Conservation (phyloP, 148 eudicot genomes). For the Diospyros lotus region DNA sequence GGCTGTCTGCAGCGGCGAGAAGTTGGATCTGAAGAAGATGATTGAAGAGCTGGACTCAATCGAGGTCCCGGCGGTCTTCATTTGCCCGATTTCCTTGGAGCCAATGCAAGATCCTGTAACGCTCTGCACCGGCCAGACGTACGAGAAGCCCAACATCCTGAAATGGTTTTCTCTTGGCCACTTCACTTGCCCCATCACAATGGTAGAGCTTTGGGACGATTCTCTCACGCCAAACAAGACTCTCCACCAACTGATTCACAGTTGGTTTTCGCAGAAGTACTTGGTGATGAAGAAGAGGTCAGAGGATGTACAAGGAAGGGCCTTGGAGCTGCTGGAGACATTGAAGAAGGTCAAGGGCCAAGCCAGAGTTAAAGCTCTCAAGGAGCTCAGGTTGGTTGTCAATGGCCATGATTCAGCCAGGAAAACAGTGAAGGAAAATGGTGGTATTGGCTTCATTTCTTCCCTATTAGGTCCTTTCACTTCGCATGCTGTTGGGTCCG, state of each 20-base stretch:
- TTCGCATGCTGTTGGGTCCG: constrained; percentile 78
- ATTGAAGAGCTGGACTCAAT: constrained; percentile 52
- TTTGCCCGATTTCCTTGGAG: constrained; percentile 84
- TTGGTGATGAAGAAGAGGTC: constrained; percentile 74
- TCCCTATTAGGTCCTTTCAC: constrained; percentile 78
- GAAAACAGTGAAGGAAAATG: constrained; percentile 62
- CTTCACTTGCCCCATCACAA: constrained; percentile 80
- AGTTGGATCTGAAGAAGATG: constrained; percentile 81
- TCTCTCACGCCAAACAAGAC: constrained; percentile 77
- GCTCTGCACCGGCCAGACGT: constrained; percentile 89
- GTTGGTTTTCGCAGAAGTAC: constrained; percentile 76
- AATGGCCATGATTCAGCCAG: constrained; percentile 47
- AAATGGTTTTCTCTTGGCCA: constrained; percentile 81
- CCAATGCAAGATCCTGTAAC: constrained; percentile 96
- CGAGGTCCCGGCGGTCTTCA: constrained; percentile 69
- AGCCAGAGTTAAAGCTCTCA: constrained; percentile 58
- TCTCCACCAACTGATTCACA: constrained; percentile 53
- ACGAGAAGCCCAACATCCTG: constrained; percentile 68
- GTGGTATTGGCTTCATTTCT: constrained; percentile 45
- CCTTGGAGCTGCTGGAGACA: constrained; percentile 55
- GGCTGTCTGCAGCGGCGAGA: constrained; percentile 19
- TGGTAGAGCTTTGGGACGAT: constrained; percentile 82
- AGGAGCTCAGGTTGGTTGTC: constrained; percentile 56
- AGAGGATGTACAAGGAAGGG: constrained; percentile 88
- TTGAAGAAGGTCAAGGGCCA: constrained; percentile 79